phyloP scores from a whole-genome alignment of 208 protist species.

The Trypanosoma caninum region DNA sequence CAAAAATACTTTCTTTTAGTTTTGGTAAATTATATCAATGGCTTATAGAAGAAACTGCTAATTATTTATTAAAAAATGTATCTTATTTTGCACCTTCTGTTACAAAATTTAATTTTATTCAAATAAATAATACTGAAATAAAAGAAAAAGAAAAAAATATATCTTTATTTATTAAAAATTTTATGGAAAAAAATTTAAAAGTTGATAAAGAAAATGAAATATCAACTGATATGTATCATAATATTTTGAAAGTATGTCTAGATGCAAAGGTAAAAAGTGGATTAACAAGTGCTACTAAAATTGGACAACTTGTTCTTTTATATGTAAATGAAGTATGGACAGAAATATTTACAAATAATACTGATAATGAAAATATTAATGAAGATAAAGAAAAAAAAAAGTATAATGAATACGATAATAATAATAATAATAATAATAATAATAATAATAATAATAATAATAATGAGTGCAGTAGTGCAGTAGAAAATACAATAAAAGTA shows the following conservation, averaged over 20 bases:
- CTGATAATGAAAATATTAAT: neutral
- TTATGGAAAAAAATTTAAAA: neutral
- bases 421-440: no score
- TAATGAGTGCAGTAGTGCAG: neutral
- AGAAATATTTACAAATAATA: slow-evolving; percentile 12
- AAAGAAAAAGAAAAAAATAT: neutral
- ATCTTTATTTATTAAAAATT: neutral
- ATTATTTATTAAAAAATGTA: slow-evolving; percentile 12
- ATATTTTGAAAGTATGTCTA: slow-evolving; percentile 14
- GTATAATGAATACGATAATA: no score
- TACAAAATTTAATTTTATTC: neutral
- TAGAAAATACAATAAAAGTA: neutral
- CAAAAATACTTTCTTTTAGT: neutral
- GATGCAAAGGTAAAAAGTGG: slow-evolving; percentile 25
- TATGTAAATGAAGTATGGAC: slow-evolving; percentile 16
- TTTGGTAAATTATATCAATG: slow-evolving; percentile 9
- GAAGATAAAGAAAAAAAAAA: neutral
- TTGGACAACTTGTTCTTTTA: slow-evolving; percentile 21
- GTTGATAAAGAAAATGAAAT: neutral
- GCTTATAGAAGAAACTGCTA: slow-evolving; percentile 16
- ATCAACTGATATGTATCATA: slow-evolving; percentile 19
- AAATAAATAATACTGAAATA: neutral
- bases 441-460: slow-evolving; percentile 1
- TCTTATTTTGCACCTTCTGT: neutral
- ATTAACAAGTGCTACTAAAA: slow-evolving; percentile 10